A percentile compares a stretch with the other conserved stretches of the same genome.
Evolutionary conservation across 192 early-diverging fungal genomes (phyloP).

Genomic region (Glomus cerebriforme): DNA sequence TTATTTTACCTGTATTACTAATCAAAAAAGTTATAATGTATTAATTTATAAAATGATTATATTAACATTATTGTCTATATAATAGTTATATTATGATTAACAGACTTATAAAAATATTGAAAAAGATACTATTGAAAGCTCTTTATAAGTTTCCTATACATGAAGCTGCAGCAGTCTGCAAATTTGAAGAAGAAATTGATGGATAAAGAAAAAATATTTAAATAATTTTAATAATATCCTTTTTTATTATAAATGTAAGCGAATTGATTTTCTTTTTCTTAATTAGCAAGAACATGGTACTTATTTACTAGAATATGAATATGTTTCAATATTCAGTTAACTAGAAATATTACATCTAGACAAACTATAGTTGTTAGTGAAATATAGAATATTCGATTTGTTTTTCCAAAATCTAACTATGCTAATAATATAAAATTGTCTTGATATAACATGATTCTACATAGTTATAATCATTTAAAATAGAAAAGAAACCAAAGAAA

Average conservation of each 20-base stretch:
- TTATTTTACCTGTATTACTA: no score
- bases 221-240: no score
- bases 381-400: no score
- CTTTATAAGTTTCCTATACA: constrained; percentile 28
- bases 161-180: constrained; percentile 17
- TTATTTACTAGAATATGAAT: constrained; percentile 1
- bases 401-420: no score
- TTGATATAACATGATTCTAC: no score
- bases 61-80: no score
- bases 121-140: constrained; percentile 23
- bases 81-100: no score
- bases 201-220: background rate
- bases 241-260: background rate
- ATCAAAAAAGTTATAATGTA: no score
- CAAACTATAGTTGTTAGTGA: constrained; percentile 39
- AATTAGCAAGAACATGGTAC: constrained; percentile 1
- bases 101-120: constrained; percentile 29
- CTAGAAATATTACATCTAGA: constrained; percentile 50
- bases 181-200: constrained; percentile 31
- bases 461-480: no score
- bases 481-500: no score
- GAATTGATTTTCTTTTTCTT: background rate
- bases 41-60: no score
- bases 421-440: no score
- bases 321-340: constrained; percentile 51